phyloP scores from a whole-genome alignment of 257 asterid genomes.

The Solanum tarapatanum region DNA sequence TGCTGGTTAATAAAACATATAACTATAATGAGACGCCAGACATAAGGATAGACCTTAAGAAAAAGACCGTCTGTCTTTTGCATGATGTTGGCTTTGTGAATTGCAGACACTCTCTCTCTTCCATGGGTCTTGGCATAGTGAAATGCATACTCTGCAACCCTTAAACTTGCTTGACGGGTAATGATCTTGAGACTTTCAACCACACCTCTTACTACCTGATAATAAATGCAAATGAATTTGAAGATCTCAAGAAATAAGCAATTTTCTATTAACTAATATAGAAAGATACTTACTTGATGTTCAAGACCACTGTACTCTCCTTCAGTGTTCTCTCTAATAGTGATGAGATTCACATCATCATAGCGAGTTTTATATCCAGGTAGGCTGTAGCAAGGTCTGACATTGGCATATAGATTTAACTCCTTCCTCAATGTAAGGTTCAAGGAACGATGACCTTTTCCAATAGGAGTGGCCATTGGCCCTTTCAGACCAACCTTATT shows the following conservation, averaged over 20 bases:
- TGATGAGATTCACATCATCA: constrained; percentile 79
- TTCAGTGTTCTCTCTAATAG: constrained; percentile 54
- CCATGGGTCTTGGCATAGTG: constrained; percentile 90
- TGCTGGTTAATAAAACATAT: constrained; percentile 1
- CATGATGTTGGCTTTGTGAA: constrained; percentile 99
- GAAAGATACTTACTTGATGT: constrained; percentile 26
- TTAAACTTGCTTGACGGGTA: constrained; percentile 87
- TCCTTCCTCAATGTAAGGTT: constrained; percentile 94
- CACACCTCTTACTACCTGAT: constrained; percentile 93
- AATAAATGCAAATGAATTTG: constrained; percentile 3
- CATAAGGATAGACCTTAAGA: constrained; percentile 54
- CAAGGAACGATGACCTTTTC: constrained; percentile 94
- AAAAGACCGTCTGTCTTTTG: constrained; percentile 98
- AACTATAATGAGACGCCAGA: background rate
- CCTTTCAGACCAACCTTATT: constrained; percentile 91
- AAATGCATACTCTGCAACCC: constrained; percentile 97
- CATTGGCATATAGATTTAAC: constrained; percentile 89
- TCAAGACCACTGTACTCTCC: constrained; percentile 54
- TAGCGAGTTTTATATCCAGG: constrained; percentile 95
- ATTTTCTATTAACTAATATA: background rate
- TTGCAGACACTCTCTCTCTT: constrained; percentile 85
- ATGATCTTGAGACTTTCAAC: constrained; percentile 95
- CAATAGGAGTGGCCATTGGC: constrained; percentile 98
- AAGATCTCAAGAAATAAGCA: constrained; percentile 1
- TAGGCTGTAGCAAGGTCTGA: constrained; percentile 88